Conservation (phyloP, 352 stramenopile genomes). For the Phytopythium cucurbitacearum region DNA sequence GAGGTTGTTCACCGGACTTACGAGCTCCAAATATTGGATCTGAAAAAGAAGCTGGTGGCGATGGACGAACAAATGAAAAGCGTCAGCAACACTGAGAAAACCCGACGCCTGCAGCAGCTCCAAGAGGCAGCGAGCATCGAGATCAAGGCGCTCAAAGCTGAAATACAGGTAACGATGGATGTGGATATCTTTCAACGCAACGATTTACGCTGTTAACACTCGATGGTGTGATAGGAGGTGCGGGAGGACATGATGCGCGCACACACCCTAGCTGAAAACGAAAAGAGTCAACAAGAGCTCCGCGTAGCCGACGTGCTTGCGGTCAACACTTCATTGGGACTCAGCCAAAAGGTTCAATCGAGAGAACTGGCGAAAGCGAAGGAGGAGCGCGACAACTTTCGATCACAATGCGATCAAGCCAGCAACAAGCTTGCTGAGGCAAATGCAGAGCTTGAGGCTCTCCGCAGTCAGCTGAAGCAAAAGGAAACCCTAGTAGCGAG, state of each 20-base stretch:
- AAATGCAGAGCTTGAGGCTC: constrained; percentile 42
- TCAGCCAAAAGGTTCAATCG: constrained; percentile 49
- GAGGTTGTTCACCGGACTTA: constrained; percentile 71
- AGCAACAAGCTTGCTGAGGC: constrained; percentile 57
- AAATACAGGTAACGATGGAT: constrained; percentile 42
- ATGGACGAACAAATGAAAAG: constrained; percentile 37
- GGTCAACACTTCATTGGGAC: constrained; percentile 34
- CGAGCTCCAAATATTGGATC: constrained; percentile 45
- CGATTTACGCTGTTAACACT: neutral
- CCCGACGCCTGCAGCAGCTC: constrained; percentile 56
- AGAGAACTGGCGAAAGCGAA: constrained; percentile 39
- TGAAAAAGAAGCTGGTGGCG: constrained; percentile 45
- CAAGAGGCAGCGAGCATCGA: constrained; percentile 44
- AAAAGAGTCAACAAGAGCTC: constrained; percentile 34
- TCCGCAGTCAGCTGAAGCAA: constrained; percentile 72
- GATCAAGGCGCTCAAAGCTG: constrained; percentile 53
- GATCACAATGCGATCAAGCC: constrained; percentile 43
- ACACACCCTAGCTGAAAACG: constrained; percentile 27
- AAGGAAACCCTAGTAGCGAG: constrained; percentile 60
- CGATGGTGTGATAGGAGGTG: constrained; percentile 28
- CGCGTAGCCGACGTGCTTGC: constrained; percentile 47
- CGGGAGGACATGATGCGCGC: constrained; percentile 42
- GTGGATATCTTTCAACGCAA: neutral
- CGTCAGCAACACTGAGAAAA: constrained; percentile 27
- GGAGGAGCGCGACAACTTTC: constrained; percentile 46